Percentiles rank a stretch among this genome's conserved stretches.
phyloP scores from a whole-genome alignment of 192 early-diverging fungal species.

The Obelidium mucronatum region DNA sequence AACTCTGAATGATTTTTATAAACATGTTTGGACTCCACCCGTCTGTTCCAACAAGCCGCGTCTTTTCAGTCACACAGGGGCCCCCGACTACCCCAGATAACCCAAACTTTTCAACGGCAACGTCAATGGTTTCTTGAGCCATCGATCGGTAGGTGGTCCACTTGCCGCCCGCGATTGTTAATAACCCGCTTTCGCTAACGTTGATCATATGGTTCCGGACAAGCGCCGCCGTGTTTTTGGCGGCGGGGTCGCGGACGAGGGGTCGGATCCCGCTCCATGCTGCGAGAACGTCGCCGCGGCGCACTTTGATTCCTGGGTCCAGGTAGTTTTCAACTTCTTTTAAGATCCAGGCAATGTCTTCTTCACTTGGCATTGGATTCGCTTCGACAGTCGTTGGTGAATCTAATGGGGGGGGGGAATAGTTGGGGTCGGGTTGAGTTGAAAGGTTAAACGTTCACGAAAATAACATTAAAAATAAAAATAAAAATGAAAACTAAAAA shows the following conservation, averaged over 20 bases:
- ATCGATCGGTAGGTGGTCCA: slow-evolving; percentile 99
- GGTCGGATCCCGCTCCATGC: slow-evolving; percentile 99
- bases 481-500: not conserved
- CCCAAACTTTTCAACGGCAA: slow-evolving; percentile 78
- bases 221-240: slow-evolving; percentile 89
- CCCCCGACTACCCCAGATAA: slow-evolving; percentile 42
- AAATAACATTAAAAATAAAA: too few relatives aligned
- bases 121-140: slow-evolving; percentile 94
- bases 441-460: too few relatives aligned
- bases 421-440: too few relatives aligned
- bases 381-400: slow-evolving; percentile 84
- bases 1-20: slow-evolving; percentile 94
- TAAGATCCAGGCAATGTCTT: slow-evolving; percentile 96
- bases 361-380: slow-evolving; percentile 88
- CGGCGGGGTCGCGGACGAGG: slow-evolving; percentile 92
- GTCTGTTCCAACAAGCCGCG: slow-evolving; percentile 84
- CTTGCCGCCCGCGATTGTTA: slow-evolving; percentile 98
- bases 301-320: slow-evolving; percentile 88
- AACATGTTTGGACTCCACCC: slow-evolving; percentile 93
- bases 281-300: slow-evolving; percentile 94
- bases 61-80: slow-evolving; percentile 78
- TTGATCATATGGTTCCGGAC: slow-evolving; percentile 99
- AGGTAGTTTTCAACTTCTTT: slow-evolving; percentile 91
- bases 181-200: slow-evolving; percentile 76
- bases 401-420: slow-evolving; percentile 63